Evolutionary conservation across 2,329 filamentous ascomycete genomes (phyloP).

Genomic region (Stagonosporopsis rhizophila): DNA sequence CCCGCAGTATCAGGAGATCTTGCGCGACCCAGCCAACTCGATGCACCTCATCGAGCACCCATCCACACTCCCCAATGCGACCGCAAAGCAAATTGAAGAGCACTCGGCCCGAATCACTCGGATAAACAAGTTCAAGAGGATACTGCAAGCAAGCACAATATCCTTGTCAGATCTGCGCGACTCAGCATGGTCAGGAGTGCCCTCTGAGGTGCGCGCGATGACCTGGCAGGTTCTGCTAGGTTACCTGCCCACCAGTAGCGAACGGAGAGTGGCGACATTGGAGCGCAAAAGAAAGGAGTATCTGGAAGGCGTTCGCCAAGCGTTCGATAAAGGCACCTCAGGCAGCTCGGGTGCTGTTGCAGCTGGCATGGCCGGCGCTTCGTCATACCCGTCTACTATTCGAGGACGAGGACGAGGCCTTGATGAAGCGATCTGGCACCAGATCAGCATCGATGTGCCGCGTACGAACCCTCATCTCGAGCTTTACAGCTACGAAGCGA

Average conservation of each 20-base stretch:
- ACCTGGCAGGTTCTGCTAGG: slow-evolving; percentile 97
- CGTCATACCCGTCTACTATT: slow-evolving; percentile 51
- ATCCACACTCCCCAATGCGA: slow-evolving; percentile 73
- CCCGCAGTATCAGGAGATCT: slow-evolving; percentile 96
- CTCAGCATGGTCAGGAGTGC: slow-evolving; percentile 92
- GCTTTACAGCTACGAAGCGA: slow-evolving; percentile 94
- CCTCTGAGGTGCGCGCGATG: slow-evolving; percentile 95
- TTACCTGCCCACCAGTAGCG: slow-evolving; percentile 95
- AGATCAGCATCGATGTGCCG: slow-evolving; percentile 98
- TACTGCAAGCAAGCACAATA: slow-evolving; percentile 91
- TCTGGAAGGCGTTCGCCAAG: slow-evolving; percentile 81
- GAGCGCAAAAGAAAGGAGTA: slow-evolving; percentile 98
- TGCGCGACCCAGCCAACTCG: slow-evolving; percentile 85
- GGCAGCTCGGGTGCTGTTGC: slow-evolving; percentile 31
- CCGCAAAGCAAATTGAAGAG: slow-evolving; percentile 82
- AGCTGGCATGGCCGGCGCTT: slow-evolving; percentile 56
- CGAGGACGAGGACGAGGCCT: slow-evolving; percentile 76
- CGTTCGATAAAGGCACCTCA: slow-evolving; percentile 64
- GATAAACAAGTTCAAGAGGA: slow-evolving; percentile 98
- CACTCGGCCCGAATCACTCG: slow-evolving; percentile 87
- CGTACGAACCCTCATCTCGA: slow-evolving; percentile 95
- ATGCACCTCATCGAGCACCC: slow-evolving; percentile 93
- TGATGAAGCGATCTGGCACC: slow-evolving; percentile 98
- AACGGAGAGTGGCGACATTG: slow-evolving; percentile 85
- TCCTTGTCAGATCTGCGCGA: slow-evolving; percentile 82